A percentile compares a stretch with the other conserved stretches of the same genome.
phyloP scores from a whole-genome alignment of 805 yeast species.

The Ogataea nakhonphanomensis region DNA sequence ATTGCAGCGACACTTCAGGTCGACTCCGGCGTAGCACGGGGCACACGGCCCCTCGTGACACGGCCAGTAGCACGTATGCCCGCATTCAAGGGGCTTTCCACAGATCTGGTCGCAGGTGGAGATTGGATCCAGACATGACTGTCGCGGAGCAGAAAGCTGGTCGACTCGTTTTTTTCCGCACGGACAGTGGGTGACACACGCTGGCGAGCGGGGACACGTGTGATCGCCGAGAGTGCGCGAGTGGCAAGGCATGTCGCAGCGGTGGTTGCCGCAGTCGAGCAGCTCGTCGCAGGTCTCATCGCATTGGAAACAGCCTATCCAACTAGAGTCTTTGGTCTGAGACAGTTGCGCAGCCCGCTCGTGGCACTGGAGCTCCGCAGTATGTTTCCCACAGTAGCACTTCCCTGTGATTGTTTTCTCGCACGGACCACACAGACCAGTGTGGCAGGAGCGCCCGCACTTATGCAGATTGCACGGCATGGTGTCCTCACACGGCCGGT shows the following conservation, averaged over 20 bases:
- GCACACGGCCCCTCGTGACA: conserved; percentile 80
- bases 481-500: conserved; percentile 52
- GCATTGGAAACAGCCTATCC: conserved; percentile 55
- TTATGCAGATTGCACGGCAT: conserved; percentile 72
- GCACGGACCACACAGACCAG: conserved; percentile 82
- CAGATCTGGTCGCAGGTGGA: conserved; percentile 72
- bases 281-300: conserved; percentile 39
- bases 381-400: conserved; percentile 76
- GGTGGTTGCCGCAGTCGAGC: conserved; percentile 65
- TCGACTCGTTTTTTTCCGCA: conserved; percentile 66
- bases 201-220: conserved; percentile 64
- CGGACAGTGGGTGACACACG: conserved; percentile 59
- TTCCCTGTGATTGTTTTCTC: conserved; percentile 40
- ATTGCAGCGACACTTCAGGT: conserved; percentile 61
- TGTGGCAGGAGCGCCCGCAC: conserved; percentile 65
- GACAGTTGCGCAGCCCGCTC: conserved; percentile 38
- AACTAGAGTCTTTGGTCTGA: conserved; percentile 25
- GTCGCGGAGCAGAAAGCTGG: conserved; percentile 40
- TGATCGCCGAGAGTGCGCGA: conserved; percentile 35
- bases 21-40: conserved; percentile 55
- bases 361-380: conserved; percentile 41
- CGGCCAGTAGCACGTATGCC: conserved; percentile 60
- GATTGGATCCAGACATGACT: conserved; percentile 68
- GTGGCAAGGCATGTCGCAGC: conserved; percentile 50
- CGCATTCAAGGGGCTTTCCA: conserved; percentile 63